Percentiles rank a stretch among this genome's conserved stretches.
These are phyloP conservation scores for Prosopis cineraria DNA, from an alignment of 306 rosid genomes.

Conservation along the genomic window DNA sequence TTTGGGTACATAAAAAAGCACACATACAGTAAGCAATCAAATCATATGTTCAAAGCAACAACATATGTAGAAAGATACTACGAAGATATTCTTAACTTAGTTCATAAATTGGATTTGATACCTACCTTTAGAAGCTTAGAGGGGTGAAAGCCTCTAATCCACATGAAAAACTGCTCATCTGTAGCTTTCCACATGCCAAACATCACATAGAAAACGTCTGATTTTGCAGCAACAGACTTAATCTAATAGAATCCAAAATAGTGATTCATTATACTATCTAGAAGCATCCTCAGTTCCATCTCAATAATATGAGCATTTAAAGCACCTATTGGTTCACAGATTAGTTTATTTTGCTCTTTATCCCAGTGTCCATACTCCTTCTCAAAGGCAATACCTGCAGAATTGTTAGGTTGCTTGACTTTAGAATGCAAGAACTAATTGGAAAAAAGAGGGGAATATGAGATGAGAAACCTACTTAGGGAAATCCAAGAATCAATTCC, in stretches of 20 bases:
- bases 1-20: not conserved
- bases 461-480: slow-evolving; percentile 7
- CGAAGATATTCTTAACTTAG: not conserved
- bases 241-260: slow-evolving; percentile 70
- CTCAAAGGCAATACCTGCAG: slow-evolving; percentile 79
- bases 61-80: not conserved
- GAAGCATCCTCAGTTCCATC: slow-evolving; percentile 74
- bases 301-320: slow-evolving; percentile 68
- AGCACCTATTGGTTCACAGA: slow-evolving; percentile 69
- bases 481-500: slow-evolving; percentile 5
- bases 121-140: slow-evolving; percentile 90
- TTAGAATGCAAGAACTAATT: slow-evolving; percentile 32
- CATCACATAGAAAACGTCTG: slow-evolving; percentile 88
- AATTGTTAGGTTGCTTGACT: slow-evolving; percentile 22
- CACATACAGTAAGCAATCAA: not conserved
- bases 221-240: slow-evolving; percentile 87
- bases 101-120: slow-evolving; percentile 16
- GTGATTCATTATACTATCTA: slow-evolving; percentile 71
- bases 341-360: slow-evolving; percentile 76
- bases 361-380: slow-evolving; percentile 93
- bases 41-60: not conserved
- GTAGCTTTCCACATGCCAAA: slow-evolving; percentile 96
- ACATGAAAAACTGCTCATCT: slow-evolving; percentile 83
- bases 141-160: slow-evolving; percentile 99
- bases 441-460: not conserved